phyloP scores from a whole-genome alignment of 2,329 filamentous ascomycete genomes.

The Sclerotinia minor region DNA sequence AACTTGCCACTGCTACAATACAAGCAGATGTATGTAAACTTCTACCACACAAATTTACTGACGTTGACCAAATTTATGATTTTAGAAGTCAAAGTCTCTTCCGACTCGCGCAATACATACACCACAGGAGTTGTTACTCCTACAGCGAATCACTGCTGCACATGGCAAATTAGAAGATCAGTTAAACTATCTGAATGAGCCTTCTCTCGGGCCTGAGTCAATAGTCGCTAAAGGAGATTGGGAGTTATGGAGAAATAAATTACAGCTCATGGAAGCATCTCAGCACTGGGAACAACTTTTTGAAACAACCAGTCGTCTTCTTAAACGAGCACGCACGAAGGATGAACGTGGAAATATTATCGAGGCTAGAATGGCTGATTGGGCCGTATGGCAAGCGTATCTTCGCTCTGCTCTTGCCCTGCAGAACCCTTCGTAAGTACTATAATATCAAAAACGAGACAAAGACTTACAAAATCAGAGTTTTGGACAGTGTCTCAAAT shows the following conservation, averaged over 20 bases:
- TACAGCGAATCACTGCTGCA: slow-evolving; percentile 37
- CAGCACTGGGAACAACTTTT: slow-evolving; percentile 39
- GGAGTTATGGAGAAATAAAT: slow-evolving; percentile 40
- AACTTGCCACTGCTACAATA: slow-evolving; percentile 40
- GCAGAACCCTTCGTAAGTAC: slow-evolving; percentile 34
- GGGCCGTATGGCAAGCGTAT: slow-evolving; percentile 41
- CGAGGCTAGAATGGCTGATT: slow-evolving; percentile 40
- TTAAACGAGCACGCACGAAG: slow-evolving; percentile 39
- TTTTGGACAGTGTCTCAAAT: slow-evolving; percentile 26
- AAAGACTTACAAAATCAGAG: slow-evolving; percentile 16
- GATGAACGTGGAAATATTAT: slow-evolving; percentile 35
- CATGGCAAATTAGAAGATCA: slow-evolving; percentile 36
- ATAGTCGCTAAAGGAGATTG: slow-evolving; percentile 41
- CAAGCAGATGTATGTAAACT: slow-evolving; percentile 35
- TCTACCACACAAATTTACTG: slow-evolving; percentile 1
- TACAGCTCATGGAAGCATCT: slow-evolving; percentile 35
- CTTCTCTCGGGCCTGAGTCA: slow-evolving; percentile 40
- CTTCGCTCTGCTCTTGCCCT: slow-evolving; percentile 37
- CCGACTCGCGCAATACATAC: slow-evolving; percentile 41
- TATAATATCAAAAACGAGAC: background rate
- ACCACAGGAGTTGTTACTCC: slow-evolving; percentile 41
- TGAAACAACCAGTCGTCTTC: slow-evolving; percentile 33
- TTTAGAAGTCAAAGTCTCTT: slow-evolving; percentile 35
- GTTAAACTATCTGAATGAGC: slow-evolving; percentile 38
- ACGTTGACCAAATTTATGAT: slow-evolving; percentile 13